Conservation (phyloP, 2,329 filamentous ascomycete genomes). For the Myriosclerotinia scirpicola region DNA sequence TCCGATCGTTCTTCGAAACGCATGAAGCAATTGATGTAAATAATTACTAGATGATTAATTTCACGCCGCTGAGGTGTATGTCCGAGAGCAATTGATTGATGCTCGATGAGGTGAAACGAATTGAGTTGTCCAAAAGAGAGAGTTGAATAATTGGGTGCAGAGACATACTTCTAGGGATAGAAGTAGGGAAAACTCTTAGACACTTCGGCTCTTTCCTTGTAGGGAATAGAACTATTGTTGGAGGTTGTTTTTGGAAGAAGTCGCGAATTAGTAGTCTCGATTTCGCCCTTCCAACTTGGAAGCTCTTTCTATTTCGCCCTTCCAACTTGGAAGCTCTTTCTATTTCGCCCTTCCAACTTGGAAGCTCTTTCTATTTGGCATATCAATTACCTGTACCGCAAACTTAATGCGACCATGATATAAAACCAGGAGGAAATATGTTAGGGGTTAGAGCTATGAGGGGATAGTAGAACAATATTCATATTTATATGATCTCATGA, state of each 20-base stretch:
- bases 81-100: background rate
- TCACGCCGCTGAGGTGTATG: background rate
- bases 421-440: too few relatives aligned
- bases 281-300: background rate
- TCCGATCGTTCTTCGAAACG: conserved; percentile 1
- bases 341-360: background rate
- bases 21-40: background rate
- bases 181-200: background rate
- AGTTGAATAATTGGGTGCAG: background rate
- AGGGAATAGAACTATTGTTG: too few relatives aligned
- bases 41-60: too few relatives aligned
- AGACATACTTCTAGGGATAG: background rate
- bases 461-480: conserved; percentile 29
- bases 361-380: background rate
- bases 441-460: background rate
- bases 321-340: background rate
- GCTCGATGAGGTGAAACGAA: background rate
- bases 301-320: background rate
- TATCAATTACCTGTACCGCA: background rate
- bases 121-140: background rate
- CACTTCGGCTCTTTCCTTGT: background rate
- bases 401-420: background rate
- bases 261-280: background rate
- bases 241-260: background rate
- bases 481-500: conserved; percentile 29